phyloP scores from a whole-genome alignment of 768 basidiomycete species.

The Phlebiopsis flavidoalba region DNA sequence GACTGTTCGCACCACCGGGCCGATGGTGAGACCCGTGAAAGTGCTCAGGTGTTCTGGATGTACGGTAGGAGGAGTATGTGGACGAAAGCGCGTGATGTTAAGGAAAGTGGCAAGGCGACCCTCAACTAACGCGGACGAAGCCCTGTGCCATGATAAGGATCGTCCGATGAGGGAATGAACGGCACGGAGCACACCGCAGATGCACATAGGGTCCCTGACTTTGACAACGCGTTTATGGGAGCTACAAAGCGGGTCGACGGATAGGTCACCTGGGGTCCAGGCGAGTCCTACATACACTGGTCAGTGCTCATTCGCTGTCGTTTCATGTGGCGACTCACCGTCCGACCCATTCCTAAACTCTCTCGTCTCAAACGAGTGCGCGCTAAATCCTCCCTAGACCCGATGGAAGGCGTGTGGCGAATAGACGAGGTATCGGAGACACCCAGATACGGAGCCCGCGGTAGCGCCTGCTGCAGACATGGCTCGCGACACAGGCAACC shows the following conservation, averaged over 20 bases:
- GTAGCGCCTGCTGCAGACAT: constrained; percentile 24
- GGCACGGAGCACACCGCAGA: constrained; percentile 43
- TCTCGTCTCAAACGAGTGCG: constrained; percentile 43
- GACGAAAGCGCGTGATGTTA: too few relatives aligned
- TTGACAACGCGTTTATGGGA: constrained; percentile 43
- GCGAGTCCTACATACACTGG: constrained; percentile 22
- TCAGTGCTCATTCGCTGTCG: constrained; percentile 11
- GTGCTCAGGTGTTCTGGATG: constrained; percentile 32
- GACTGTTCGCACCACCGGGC: constrained; percentile 19
- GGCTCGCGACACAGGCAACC: constrained; percentile 30
- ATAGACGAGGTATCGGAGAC: constrained; percentile 38
- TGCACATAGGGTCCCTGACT: constrained; percentile 45
- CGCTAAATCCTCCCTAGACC: constrained; percentile 32
- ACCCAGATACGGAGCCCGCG: constrained; percentile 30
- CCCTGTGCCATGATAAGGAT: constrained; percentile 42
- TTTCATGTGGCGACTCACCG: constrained; percentile 16
- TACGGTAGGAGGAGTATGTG: constrained; percentile 34
- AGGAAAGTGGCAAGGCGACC: constrained; percentile 31
- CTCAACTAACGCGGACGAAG: constrained; percentile 37
- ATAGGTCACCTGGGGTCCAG: constrained; percentile 40
- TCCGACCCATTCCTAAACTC: constrained; percentile 36
- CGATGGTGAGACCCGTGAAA: constrained; percentile 38
- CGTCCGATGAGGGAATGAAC: constrained; percentile 43
- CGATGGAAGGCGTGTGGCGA: constrained; percentile 29
- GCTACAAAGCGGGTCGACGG: constrained; percentile 37